Conservation (phyloP, 2,329 filamentous ascomycete species). For the Rhynchosporium graminicola region DNA sequence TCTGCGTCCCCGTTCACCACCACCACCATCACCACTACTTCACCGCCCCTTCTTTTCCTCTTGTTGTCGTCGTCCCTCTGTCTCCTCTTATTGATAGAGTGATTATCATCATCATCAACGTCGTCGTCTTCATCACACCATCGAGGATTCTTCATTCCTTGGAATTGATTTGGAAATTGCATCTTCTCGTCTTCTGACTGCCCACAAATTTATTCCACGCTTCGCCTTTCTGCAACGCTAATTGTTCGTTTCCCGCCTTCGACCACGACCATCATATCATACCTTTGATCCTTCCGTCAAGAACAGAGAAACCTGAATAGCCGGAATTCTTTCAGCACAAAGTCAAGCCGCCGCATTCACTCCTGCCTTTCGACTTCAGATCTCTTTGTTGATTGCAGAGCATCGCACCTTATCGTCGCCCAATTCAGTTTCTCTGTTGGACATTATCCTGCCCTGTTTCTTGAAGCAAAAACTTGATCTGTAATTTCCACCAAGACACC, state of each 20-base stretch:
- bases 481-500: constrained; percentile 29
- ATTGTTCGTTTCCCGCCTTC: constrained; percentile 10
- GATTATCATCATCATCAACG: background rate
- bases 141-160: no score
- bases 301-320: background rate
- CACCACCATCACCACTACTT: background rate
- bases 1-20: background rate
- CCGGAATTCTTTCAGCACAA: constrained; percentile 6
- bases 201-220: background rate
- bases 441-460: constrained; percentile 13
- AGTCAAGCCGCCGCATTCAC: background rate
- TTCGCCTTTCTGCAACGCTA: constrained; percentile 4
- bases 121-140: no score
- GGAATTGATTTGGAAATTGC: constrained; percentile 1
- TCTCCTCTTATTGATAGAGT: constrained; percentile 3
- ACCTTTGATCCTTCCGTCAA: constrained; percentile 4
- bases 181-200: background rate
- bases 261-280: constrained; percentile 15
- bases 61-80: constrained; percentile 12
- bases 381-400: constrained; percentile 38
- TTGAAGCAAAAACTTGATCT: constrained; percentile 24
- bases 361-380: constrained; percentile 29
- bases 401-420: constrained; percentile 28
- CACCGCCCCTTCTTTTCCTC: constrained; percentile 11
- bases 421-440: constrained; percentile 10